Percentiles rank a stretch among this genome's conserved stretches.
phyloP scores from a whole-genome alignment of 257 asterid species.

The Solanum corneliomulleri region DNA sequence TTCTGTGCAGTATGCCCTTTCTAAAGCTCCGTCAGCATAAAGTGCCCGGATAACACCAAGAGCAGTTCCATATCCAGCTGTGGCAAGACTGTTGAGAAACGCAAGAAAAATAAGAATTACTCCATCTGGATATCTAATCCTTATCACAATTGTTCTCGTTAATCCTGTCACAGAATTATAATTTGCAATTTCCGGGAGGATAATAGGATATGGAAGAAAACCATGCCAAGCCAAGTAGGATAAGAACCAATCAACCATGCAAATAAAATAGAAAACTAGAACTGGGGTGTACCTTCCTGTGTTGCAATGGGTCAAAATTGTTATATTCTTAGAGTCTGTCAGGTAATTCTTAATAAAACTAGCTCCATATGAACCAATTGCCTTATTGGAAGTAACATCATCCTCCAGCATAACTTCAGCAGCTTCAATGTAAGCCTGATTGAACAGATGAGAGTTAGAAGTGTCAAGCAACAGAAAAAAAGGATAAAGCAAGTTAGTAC shows the following conservation, averaged over 20 bases:
- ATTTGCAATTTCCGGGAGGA: not conserved
- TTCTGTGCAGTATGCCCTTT: constrained; percentile 90
- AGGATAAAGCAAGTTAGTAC: not conserved
- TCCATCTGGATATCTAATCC: not conserved
- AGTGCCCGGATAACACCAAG: constrained; percentile 91
- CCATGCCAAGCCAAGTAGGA: not conserved
- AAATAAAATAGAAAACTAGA: not conserved
- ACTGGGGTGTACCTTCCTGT: constrained; percentile 65
- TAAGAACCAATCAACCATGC: not conserved
- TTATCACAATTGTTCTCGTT: constrained; percentile 5
- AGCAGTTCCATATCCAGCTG: constrained; percentile 99
- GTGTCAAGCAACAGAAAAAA: not conserved
- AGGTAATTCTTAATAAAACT: constrained; percentile 37
- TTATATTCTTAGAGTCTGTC: constrained; percentile 25
- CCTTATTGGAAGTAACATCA: constrained; percentile 84
- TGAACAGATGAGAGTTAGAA: not conserved
- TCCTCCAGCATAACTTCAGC: constrained; percentile 84
- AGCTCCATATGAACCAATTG: constrained; percentile 82
- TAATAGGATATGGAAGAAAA: not conserved
- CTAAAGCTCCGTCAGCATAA: constrained; percentile 55
- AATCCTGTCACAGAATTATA: not conserved
- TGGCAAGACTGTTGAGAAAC: constrained; percentile 54
- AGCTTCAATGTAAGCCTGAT: constrained; percentile 69
- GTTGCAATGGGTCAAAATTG: constrained; percentile 92
- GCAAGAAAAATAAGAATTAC: constrained; percentile 5